These are phyloP conservation scores for Casaregolazyma suthepensis DNA, from an alignment of 1,139 yeast species.

Conservation along the genomic window DNA sequence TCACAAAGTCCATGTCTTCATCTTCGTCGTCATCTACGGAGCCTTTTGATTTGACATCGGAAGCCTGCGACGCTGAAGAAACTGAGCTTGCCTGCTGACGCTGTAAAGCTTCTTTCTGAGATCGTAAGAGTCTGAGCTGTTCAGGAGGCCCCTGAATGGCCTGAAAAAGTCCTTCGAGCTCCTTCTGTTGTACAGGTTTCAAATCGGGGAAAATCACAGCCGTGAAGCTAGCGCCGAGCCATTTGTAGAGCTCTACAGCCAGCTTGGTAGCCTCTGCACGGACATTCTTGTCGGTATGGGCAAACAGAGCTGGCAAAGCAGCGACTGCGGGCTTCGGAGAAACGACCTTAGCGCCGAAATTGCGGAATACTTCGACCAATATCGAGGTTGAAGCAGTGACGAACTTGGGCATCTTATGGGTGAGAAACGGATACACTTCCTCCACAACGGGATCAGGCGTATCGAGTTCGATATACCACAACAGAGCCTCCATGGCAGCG, in stretches of 20 bases:
- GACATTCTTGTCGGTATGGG: conserved; percentile 83
- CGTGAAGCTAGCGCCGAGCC: conserved; percentile 67
- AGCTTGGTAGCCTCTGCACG: conserved; percentile 71
- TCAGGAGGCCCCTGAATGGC: conserved; percentile 39
- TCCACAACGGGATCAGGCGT: conserved; percentile 63
- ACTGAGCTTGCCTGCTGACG: conserved; percentile 23
- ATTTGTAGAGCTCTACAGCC: conserved; percentile 64
- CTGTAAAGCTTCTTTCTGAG: conserved; percentile 41
- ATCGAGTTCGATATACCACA: conserved; percentile 60
- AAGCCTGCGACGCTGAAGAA: conserved; percentile 18
- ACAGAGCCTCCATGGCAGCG: conserved; percentile 55
- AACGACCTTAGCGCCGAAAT: conserved; percentile 68
- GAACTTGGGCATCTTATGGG: conserved; percentile 69
- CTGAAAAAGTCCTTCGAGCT: conserved; percentile 63
- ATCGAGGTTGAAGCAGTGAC: conserved; percentile 64
- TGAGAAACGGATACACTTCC: conserved; percentile 54
- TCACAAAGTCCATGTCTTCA: conserved; percentile 52
- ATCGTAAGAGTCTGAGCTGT: conserved; percentile 58
- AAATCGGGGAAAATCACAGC: conserved; percentile 58
- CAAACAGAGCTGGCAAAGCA: conserved; percentile 61
- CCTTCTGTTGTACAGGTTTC: conserved; percentile 91
- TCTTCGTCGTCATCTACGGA: conserved; percentile 29
- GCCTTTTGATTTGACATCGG: conserved; percentile 18
- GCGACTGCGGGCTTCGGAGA: conserved; percentile 57
- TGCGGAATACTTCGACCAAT: conserved; percentile 48